Evolutionary conservation across 371 early-diverging fungal genomes (phyloP).

Genomic region (Mortierella sp.): DNA sequence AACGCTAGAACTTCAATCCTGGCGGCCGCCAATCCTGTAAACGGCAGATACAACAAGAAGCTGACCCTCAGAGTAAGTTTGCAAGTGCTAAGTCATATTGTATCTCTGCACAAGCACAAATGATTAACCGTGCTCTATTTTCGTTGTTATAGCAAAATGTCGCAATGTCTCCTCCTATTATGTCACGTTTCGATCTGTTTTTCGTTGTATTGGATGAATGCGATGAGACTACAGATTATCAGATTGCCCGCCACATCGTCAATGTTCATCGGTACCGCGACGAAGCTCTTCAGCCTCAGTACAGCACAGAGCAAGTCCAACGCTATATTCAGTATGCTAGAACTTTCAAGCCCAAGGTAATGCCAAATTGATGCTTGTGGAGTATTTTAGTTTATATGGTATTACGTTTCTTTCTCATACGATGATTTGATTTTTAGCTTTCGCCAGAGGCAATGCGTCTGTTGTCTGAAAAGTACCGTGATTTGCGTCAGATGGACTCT

Average conservation of each 20-base stretch:
- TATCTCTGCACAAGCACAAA: neutral
- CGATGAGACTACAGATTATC: slow-evolving; percentile 91
- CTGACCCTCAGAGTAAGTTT: slow-evolving; percentile 84
- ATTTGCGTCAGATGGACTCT: slow-evolving; percentile 92
- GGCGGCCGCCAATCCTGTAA: slow-evolving; percentile 99
- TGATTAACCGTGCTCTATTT: neutral
- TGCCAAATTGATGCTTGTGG: neutral
- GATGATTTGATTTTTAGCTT: slow-evolving; percentile 60
- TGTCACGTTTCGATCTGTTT: slow-evolving; percentile 99
- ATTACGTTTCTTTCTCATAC: neutral
- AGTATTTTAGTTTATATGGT: slow-evolving; percentile 1
- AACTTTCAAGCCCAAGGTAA: slow-evolving; percentile 87
- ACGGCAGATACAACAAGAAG: slow-evolving; percentile 96
- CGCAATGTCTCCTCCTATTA: slow-evolving; percentile 97
- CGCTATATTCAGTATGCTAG: slow-evolving; percentile 93
- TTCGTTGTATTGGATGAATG: slow-evolving; percentile 99
- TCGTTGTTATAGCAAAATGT: slow-evolving; percentile 90
- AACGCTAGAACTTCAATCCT: slow-evolving; percentile 99
- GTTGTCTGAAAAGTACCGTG: slow-evolving; percentile 91
- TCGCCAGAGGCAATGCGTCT: slow-evolving; percentile 83
- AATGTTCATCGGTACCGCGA: slow-evolving; percentile 89
- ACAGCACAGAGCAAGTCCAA: slow-evolving; percentile 82
- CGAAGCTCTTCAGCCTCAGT: slow-evolving; percentile 74
- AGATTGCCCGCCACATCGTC: slow-evolving; percentile 96
- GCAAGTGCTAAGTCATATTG: neutral